phyloP scores from a whole-genome alignment of 2,329 filamentous ascomycete genomes.

The Davidsoniella virescens region DNA sequence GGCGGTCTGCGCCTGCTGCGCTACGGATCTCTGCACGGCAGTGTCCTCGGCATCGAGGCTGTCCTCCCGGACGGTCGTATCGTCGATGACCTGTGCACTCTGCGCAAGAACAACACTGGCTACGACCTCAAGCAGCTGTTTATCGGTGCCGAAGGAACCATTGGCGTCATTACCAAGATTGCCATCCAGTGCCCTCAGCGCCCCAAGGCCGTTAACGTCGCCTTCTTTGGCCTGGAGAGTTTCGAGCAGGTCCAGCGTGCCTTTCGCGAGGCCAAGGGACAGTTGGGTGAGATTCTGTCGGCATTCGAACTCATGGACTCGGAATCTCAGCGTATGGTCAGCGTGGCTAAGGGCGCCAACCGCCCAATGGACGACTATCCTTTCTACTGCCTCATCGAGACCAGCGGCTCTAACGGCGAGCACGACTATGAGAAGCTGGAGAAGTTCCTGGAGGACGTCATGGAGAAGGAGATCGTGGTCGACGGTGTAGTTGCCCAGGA shows the following conservation, averaged over 20 bases:
- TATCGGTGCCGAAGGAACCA: constrained; percentile 86
- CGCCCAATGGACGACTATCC: constrained; percentile 73
- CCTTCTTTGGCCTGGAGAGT: constrained; percentile 79
- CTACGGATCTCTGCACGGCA: constrained; percentile 90
- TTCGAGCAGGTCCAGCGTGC: constrained; percentile 78
- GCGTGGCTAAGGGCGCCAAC: constrained; percentile 57
- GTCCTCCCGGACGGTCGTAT: constrained; percentile 89
- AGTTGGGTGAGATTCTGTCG: constrained; percentile 87
- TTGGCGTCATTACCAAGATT: constrained; percentile 83
- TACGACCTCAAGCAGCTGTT: constrained; percentile 96
- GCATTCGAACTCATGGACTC: constrained; percentile 97
- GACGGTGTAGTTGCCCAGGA: constrained; percentile 90
- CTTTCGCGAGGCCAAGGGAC: constrained; percentile 75
- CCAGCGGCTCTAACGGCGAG: constrained; percentile 82
- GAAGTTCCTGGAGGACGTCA: constrained; percentile 77
- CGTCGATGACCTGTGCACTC: constrained; percentile 68
- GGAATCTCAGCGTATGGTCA: constrained; percentile 62
- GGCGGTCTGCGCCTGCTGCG: constrained; percentile 77
- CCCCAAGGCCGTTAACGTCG: constrained; percentile 80
- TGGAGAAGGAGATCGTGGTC: constrained; percentile 69
- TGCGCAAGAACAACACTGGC: constrained; percentile 97
- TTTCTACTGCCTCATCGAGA: constrained; percentile 95
- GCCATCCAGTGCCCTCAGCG: constrained; percentile 81
- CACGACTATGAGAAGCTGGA: constrained; percentile 89
- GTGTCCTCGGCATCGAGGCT: constrained; percentile 78